Evolutionary conservation across 202 grass and related monocot species (phyloP).

Genomic region (Elaeis oleifera): DNA sequence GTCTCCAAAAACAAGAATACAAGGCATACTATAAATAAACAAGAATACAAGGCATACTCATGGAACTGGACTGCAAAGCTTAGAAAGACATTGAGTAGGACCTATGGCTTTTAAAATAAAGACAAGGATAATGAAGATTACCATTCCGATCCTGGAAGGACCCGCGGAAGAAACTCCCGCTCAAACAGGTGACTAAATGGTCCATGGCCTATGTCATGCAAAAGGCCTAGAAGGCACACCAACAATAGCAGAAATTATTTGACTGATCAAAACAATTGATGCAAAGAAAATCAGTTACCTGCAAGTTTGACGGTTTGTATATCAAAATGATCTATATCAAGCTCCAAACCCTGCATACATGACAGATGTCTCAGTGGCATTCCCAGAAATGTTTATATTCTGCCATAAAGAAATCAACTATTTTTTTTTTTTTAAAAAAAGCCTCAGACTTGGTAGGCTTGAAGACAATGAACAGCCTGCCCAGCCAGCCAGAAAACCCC

Average conservation of each 20-base stretch:
- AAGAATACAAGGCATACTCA: too few relatives aligned
- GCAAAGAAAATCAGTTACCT: constrained; percentile 26
- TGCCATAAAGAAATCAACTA: constrained; percentile 15
- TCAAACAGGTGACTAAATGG: constrained; percentile 98
- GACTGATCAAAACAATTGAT: constrained; percentile 1
- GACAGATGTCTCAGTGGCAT: constrained; percentile 5
- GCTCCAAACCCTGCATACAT: constrained; percentile 51
- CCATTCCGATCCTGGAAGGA: constrained; percentile 66
- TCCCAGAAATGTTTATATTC: constrained; percentile 1
- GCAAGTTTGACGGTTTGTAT: constrained; percentile 82
- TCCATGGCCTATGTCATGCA: constrained; percentile 93
- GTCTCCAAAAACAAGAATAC: too few relatives aligned
- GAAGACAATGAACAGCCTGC: constrained; percentile 53
- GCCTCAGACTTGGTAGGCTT: constrained; percentile 50
- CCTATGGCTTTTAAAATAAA: too few relatives aligned
- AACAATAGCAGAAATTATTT: neutral
- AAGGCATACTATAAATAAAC: too few relatives aligned
- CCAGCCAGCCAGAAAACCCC: constrained; percentile 75
- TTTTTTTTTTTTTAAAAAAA: neutral
- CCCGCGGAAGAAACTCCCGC: constrained; percentile 73
- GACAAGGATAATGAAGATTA: constrained; percentile 29
- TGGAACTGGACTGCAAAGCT: too few relatives aligned
- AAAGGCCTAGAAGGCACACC: constrained; percentile 44
- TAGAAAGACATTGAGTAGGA: too few relatives aligned
- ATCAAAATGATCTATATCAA: constrained; percentile 66